These are phyloP conservation scores for Kluyveromyces sp. DNA, from an alignment of 1,139 yeast species.

Conservation along the genomic window DNA sequence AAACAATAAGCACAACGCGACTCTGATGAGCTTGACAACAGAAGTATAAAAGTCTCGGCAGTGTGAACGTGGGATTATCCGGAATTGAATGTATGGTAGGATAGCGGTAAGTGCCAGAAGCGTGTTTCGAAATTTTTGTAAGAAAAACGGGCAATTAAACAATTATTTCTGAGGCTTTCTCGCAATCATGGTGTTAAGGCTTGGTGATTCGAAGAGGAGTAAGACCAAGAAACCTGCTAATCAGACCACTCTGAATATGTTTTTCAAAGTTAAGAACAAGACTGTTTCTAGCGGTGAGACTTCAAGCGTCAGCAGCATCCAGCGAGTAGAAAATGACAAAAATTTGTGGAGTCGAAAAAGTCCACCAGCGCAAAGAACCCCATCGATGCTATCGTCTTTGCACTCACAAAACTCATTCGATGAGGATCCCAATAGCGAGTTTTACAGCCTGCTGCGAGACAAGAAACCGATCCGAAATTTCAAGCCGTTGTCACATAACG, in stretches of 20 bases:
- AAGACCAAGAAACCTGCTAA: neutral
- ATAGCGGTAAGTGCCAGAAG: no score
- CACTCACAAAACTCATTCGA: constrained; percentile 32
- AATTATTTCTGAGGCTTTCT: neutral
- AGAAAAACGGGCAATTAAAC: neutral
- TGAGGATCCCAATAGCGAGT: constrained; percentile 26
- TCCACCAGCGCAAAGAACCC: neutral
- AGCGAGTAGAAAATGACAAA: neutral
- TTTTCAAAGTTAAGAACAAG: constrained; percentile 4
- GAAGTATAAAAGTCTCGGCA: no score
- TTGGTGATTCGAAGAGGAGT: neutral
- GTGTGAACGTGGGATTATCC: no score
- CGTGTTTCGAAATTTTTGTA: neutral
- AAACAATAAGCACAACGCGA: neutral
- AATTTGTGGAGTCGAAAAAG: neutral
- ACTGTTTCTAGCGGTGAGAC: neutral
- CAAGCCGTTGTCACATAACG: constrained; percentile 10
- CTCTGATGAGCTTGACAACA: no score
- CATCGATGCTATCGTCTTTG: constrained; percentile 11
- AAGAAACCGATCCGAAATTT: constrained; percentile 23
- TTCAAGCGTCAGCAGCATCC: neutral
- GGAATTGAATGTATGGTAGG: no score
- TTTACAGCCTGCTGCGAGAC: constrained; percentile 16
- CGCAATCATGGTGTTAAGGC: neutral
- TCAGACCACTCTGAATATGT: constrained; percentile 3